Evolutionary conservation across 2,329 filamentous ascomycete genomes (phyloP), one percentile per base, ranked within the genome.

Genomic region (Phyllosticta capitalensis): DNA sequence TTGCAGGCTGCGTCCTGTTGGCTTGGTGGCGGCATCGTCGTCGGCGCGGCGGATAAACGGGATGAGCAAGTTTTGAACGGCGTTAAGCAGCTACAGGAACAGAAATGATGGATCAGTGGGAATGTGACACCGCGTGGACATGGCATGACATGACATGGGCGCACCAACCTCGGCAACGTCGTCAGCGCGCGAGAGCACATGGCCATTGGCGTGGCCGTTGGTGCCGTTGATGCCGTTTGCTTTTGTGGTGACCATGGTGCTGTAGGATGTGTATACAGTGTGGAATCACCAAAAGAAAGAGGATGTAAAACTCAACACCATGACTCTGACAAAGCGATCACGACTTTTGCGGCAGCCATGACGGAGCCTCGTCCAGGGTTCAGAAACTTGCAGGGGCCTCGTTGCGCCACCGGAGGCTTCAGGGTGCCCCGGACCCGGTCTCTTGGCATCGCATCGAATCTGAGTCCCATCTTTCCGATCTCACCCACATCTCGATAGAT

Each of bases 31-130:
- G 20, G 84, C 81, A 66, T 81, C 76, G 59, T 85, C 79, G 72
- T 92, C 88, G 49, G 88, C 86, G n/a, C 80, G 77, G 62, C 77
- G 79, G 66, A 92, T 84, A 71, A 88, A 91, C 0, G 86, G 85
- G 20, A 90, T 75, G 60, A 92, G 81, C 58, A 90, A 78, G 9
- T 79, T 75, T 72, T 86, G 82, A 54, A 92, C 82, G 3, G 86
- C 82, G 59, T 81, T 77, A 54, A 91, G 79, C 53, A 91, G 80
- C 88, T 91, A 64, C 60, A 64, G 14, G 14, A 12, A 5, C 5
- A 52, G 52, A 12, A 22, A 28, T 17, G 26, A 38, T 30, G 17
- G 30, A 52, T 55, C 57, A 59, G 52, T 19, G 26, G 17, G 50
- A 48, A 48, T 45, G 56, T 21, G 52, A 57, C 3, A 22, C 19